Conservation (phyloP, 805 yeast genomes). For the Pichia ethanolica region DNA sequence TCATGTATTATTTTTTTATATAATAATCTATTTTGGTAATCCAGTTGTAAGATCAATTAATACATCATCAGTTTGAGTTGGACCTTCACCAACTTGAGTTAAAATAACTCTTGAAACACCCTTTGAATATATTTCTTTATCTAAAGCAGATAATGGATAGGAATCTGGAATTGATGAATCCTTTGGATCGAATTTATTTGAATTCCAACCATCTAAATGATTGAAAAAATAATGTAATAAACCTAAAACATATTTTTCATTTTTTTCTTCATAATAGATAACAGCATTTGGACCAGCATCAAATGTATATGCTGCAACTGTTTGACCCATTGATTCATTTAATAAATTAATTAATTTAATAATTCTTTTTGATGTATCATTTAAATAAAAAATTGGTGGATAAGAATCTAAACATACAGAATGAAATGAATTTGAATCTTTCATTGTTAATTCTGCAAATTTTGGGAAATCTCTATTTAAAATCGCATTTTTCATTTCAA, state of each 20-base stretch:
- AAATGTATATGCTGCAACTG: conserved; percentile 90
- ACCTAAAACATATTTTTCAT: conserved; percentile 69
- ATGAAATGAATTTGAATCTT: conserved; percentile 94
- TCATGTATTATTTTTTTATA: too few species aligned
- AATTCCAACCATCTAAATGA: conserved; percentile 62
- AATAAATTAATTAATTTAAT: conserved; percentile 72
- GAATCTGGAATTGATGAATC: conserved; percentile 13
- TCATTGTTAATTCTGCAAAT: conserved; percentile 91
- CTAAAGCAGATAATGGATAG: conserved; percentile 21
- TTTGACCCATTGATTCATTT: conserved; percentile 58
- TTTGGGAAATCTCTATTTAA: conserved; percentile 60
- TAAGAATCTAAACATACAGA: conserved; percentile 93
- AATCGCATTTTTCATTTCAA: conserved; percentile 75
- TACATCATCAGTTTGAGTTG: conserved; percentile 49
- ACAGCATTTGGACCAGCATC: conserved; percentile 99
- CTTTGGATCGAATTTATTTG: conserved; percentile 24
- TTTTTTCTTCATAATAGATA: conserved; percentile 71
- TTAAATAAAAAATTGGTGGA: conserved; percentile 93
- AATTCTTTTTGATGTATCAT: conserved; percentile 80
- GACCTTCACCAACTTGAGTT: conserved; percentile 86
- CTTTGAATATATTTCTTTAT: conserved; percentile 27
- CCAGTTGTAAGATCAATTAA: conserved; percentile 55
- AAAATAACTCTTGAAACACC: conserved; percentile 82
- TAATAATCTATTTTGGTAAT: conserved; percentile 38
- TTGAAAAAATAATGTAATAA: conserved; percentile 55